Conservation (phyloP, 441 rosid genomes). For the Aleurites moluccanus region DNA sequence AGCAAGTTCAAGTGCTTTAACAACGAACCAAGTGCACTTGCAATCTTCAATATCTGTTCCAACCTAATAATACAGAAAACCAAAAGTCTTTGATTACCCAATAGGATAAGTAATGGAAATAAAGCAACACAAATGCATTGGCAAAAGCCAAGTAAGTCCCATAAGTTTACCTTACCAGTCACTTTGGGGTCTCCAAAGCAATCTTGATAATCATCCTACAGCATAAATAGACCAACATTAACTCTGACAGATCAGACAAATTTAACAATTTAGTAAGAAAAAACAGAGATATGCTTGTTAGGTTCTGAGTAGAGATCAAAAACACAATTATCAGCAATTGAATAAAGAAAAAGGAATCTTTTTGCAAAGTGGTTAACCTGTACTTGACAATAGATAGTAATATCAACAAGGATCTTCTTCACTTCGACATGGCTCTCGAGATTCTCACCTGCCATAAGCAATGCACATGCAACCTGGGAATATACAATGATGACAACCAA, state of each 20-base stretch:
- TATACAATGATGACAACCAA: constrained; percentile 2
- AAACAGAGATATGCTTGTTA: neutral
- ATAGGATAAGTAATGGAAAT: neutral
- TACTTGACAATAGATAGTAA: constrained; percentile 50
- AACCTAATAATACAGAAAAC: constrained; percentile 29
- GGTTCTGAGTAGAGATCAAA: neutral
- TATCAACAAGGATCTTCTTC: constrained; percentile 45
- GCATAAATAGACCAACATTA: neutral
- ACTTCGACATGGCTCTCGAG: constrained; percentile 42
- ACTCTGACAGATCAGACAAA: neutral
- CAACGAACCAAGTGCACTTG: constrained; percentile 64
- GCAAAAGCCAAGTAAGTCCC: neutral
- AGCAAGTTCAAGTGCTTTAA: constrained; percentile 51
- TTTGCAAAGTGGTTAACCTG: constrained; percentile 37
- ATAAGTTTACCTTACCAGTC: constrained; percentile 43
- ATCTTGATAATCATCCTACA: constrained; percentile 55
- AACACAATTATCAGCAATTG: neutral
- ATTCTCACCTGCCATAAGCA: constrained; percentile 53
- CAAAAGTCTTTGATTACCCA: neutral
- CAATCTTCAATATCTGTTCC: constrained; percentile 63
- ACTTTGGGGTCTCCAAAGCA: constrained; percentile 48
- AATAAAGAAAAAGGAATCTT: neutral
- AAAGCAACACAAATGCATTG: neutral
- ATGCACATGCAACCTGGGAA: constrained; percentile 49
- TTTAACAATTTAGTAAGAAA: neutral